Percentiles rank a stretch among this genome's conserved stretches.
These are phyloP conservation scores for Pseudognaphalium luteoalbum DNA, from an alignment of 129 eudicot genomes.

Conservation along the genomic window DNA sequence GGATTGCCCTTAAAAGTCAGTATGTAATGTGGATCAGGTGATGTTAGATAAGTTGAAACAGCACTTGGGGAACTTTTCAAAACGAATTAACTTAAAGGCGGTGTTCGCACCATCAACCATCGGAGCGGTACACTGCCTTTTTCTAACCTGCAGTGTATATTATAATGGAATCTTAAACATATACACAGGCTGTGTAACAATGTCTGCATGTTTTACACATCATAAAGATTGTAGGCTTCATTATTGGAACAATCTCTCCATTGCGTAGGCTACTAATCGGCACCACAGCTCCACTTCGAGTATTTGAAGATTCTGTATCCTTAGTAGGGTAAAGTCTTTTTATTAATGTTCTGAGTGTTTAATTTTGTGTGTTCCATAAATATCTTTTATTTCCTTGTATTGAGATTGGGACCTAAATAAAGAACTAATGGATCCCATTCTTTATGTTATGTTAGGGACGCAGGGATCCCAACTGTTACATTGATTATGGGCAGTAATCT, in stretches of 20 bases:
- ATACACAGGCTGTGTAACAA: neutral
- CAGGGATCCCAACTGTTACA: slow-evolving; percentile 49
- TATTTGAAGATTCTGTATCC: slow-evolving; percentile 45
- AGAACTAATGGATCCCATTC: neutral
- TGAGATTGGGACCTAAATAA: no score
- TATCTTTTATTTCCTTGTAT: neutral
- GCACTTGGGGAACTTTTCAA: slow-evolving; percentile 25
- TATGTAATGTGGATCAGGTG: slow-evolving; percentile 17
- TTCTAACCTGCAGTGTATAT: neutral
- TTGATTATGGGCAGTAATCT: slow-evolving; percentile 57
- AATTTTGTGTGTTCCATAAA: neutral
- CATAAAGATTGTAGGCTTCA: slow-evolving; percentile 54
- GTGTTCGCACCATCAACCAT: slow-evolving; percentile 73
- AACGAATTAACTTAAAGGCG: slow-evolving; percentile 48
- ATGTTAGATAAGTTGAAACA: slow-evolving; percentile 27
- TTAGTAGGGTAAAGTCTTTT: slow-evolving; percentile 48
- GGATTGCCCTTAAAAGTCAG: slow-evolving; percentile 2
- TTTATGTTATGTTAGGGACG: slow-evolving; percentile 36
- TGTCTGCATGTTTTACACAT: neutral
- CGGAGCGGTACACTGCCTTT: slow-evolving; percentile 55
- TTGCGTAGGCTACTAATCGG: slow-evolving; percentile 58
- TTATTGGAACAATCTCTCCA: slow-evolving; percentile 47
- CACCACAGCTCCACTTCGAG: slow-evolving; percentile 58
- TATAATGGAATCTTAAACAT: neutral
- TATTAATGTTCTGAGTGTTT: neutral